phyloP scores from a whole-genome alignment of 225 moss, liverwort and hornwort genomes.

The Takakia lepidozioides region DNA sequence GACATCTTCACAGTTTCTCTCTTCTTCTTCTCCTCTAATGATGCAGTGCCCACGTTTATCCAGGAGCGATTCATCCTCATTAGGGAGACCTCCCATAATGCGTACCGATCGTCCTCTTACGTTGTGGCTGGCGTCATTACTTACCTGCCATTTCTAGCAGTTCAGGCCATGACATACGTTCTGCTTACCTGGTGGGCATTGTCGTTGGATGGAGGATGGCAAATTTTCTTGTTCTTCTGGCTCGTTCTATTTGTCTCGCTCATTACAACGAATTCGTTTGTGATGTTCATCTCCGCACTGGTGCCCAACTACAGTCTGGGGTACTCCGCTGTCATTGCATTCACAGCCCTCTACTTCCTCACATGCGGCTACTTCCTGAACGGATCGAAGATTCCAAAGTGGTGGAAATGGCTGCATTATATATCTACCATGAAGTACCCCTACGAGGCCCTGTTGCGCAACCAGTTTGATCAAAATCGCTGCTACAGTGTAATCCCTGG shows the following conservation, averaged over 20 bases:
- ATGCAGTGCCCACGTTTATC: constrained; percentile 34
- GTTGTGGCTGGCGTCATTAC: constrained; percentile 21
- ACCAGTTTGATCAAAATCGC: constrained; percentile 8
- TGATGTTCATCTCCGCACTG: constrained; percentile 9
- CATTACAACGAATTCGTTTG: constrained; percentile 6
- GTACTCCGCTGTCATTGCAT: constrained; percentile 7
- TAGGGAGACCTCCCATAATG: constrained; percentile 32
- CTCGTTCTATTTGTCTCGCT: constrained; percentile 19
- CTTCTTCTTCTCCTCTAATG: constrained; percentile 36
- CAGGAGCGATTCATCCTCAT: constrained; percentile 40
- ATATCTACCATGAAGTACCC: constrained; percentile 20
- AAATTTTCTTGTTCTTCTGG: constrained; percentile 10
- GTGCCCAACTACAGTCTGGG: constrained; percentile 15
- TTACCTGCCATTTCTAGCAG: constrained; percentile 24
- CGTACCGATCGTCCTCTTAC: constrained; percentile 35
- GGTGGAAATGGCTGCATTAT: constrained; percentile 19
- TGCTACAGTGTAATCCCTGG: neutral
- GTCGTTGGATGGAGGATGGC: neutral
- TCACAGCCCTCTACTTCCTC: constrained; percentile 10
- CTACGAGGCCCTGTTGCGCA: constrained; percentile 16
- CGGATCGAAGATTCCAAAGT: constrained; percentile 4
- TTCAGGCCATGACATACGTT: constrained; percentile 11
- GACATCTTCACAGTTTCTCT: constrained; percentile 17
- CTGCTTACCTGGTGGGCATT: constrained; percentile 14
- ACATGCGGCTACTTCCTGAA: constrained; percentile 15